Evolutionary conservation across 169 alveolate species (phyloP).

Genomic region (Plasmodium inui): DNA sequence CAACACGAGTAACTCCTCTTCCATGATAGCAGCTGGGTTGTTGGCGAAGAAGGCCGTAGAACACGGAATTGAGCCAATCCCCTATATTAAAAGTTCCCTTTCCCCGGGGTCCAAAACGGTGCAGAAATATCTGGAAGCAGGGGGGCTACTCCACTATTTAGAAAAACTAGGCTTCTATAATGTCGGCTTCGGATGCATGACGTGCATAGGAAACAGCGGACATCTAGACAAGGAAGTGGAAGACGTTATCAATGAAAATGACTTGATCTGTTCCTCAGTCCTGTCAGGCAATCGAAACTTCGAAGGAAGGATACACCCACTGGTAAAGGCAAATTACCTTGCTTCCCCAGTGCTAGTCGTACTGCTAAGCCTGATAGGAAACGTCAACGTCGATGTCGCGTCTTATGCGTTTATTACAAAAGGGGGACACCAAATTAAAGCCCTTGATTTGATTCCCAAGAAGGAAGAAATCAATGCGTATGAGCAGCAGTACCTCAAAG

Average conservation of each 20-base stretch:
- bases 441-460: conserved; percentile 94
- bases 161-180: conserved; percentile 94
- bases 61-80: conserved; percentile 91
- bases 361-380: conserved; percentile 96
- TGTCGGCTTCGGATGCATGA: conserved; percentile 99
- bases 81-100: conserved; percentile 95
- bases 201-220: conserved; percentile 98
- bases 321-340: conserved; percentile 95
- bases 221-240: conserved; percentile 93
- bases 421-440: conserved; percentile 90
- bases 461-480: conserved; percentile 88
- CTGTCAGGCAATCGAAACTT: conserved; percentile 96
- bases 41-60: conserved; percentile 95
- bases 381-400: conserved; percentile 92
- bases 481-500: conserved; percentile 88
- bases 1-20: conserved; percentile 96
- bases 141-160: conserved; percentile 90
- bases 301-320: conserved; percentile 97
- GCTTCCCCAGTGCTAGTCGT: conserved; percentile 98
- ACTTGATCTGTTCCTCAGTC: conserved; percentile 94
- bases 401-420: conserved; percentile 92
- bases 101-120: conserved; percentile 95
- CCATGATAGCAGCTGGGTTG: conserved; percentile 98
- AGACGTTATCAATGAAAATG: conserved; percentile 90
- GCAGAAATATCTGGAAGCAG: conserved; percentile 83